Evolutionary conservation across 2,329 filamentous ascomycete species (phyloP).

Genomic region (Scedosporium minutisporum): DNA sequence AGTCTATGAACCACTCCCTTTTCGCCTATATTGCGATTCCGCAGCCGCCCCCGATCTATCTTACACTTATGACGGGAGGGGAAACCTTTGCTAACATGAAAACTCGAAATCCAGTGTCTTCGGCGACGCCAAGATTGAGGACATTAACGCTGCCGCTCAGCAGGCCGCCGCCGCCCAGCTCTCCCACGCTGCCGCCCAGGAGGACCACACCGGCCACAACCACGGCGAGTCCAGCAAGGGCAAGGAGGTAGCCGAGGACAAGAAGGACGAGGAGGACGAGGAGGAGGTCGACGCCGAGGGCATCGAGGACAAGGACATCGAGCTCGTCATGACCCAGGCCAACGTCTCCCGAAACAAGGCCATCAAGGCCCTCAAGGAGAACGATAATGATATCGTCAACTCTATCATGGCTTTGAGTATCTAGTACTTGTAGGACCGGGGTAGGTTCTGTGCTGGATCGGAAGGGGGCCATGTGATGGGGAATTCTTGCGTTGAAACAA

Average conservation of each 20-base stretch:
- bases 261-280: slow-evolving; percentile 84
- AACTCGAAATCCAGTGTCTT: slow-evolving; percentile 70
- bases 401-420: slow-evolving; percentile 98
- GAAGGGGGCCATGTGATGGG: no score
- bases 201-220: slow-evolving; percentile 64
- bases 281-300: slow-evolving; percentile 94
- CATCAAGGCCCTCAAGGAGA: slow-evolving; percentile 96
- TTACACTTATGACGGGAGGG: not conserved
- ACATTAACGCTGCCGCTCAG: slow-evolving; percentile 96
- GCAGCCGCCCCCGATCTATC: no score
- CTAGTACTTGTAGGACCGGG: slow-evolving; percentile 30
- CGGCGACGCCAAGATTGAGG: slow-evolving; percentile 99
- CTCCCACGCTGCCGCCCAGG: slow-evolving; percentile 54
- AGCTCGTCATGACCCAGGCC: slow-evolving; percentile 97
- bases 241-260: slow-evolving; percentile 53
- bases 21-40: no score
- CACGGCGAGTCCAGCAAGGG: slow-evolving; percentile 59
- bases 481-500: not conserved
- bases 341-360: slow-evolving; percentile 97
- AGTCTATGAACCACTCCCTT: not conserved
- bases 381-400: slow-evolving; percentile 99
- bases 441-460: not conserved
- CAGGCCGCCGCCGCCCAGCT: slow-evolving; percentile 93
- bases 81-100: not conserved
- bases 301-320: slow-evolving; percentile 98